Base-by-base conservation (phyloP, 352 stramenopile species). In the Globisporangium rhizosaccharum region DNA sequence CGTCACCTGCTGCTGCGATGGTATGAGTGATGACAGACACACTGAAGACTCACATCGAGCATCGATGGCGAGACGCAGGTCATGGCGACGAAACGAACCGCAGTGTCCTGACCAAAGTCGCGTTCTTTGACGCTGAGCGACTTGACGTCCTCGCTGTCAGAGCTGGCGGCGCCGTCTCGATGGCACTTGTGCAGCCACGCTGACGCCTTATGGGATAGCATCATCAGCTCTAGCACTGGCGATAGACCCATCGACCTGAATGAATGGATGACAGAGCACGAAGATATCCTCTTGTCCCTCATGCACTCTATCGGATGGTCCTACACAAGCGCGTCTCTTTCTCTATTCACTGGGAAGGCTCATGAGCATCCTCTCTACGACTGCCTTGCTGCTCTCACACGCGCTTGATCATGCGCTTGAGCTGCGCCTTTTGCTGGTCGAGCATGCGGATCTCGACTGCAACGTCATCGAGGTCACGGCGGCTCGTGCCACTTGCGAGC, bases 91-190 rank as follows among this genome's bases (percentile, higher is more conserved):
- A 67, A 3, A 59, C 48, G 0, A 94, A 83, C 51, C 62, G 62
- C 26, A 47, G 57, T 20, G 45, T 25, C n/a, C 61, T 88, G 1
- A 68, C 76, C 36, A 66, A 62, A 5, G 67, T 94, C 2, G 46
- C 55, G 2, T 91, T 82, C 59, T 92, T 94, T 41, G 25, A 37
- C 5, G 49, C 61, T 0, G 57, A 53, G 2, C 33, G 55, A 2
- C 61, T 79, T 28, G 36, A 65, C 2, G 73, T 94, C 10, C 23
- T 67, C 15, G 65, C 50, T 3, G 62, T 75, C n/a, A 53, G 53
- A 23, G 82, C 78, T 2, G 84, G 74, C 41, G 82, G 84, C 3
- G 84, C 84, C 14, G 80, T 88, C 37, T 94, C 84, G 9, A 68
- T 92, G 41, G 84, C 73, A 12, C 56, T 83, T 4, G 70, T 67